A percentile compares a stretch with the other conserved stretches of the same genome.
phyloP scores from a whole-genome alignment of 2,329 filamentous ascomycete genomes.

The Colletotrichum kahawae region DNA sequence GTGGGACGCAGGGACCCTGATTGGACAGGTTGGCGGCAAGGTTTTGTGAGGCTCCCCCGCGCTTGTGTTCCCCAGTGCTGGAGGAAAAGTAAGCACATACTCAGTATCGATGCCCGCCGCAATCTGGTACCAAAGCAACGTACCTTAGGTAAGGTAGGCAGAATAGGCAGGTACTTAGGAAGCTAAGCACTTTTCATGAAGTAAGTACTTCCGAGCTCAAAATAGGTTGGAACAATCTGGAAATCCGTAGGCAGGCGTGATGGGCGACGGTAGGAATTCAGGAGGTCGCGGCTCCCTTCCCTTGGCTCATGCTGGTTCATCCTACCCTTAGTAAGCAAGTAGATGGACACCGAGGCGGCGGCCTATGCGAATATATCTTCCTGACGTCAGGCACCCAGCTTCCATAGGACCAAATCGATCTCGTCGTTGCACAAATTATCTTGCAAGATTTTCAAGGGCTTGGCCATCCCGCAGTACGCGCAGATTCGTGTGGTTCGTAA shows the following conservation, averaged over 20 bases:
- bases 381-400: neutral
- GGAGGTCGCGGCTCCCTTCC: neutral
- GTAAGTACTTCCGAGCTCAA: neutral
- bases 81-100: neutral
- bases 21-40: neutral
- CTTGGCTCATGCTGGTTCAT: neutral
- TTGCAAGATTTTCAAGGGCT: neutral
- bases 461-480: neutral
- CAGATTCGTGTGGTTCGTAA: neutral
- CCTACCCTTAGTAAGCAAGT: neutral
- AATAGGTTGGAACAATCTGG: neutral
- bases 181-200: neutral
- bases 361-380: neutral
- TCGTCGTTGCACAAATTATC: neutral
- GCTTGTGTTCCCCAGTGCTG: neutral
- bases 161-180: neutral
- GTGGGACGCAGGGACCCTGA: constrained; percentile 6
- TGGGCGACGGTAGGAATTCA: neutral
- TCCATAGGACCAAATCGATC: neutral
- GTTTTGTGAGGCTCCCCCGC: neutral
- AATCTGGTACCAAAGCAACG: neutral
- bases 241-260: neutral
- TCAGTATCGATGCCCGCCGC: neutral
- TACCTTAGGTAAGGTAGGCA: no score
- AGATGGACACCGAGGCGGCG: neutral